Evolutionary conservation across 2,329 filamentous ascomycete species (phyloP).

Genomic region (Fusarium tuaranense): DNA sequence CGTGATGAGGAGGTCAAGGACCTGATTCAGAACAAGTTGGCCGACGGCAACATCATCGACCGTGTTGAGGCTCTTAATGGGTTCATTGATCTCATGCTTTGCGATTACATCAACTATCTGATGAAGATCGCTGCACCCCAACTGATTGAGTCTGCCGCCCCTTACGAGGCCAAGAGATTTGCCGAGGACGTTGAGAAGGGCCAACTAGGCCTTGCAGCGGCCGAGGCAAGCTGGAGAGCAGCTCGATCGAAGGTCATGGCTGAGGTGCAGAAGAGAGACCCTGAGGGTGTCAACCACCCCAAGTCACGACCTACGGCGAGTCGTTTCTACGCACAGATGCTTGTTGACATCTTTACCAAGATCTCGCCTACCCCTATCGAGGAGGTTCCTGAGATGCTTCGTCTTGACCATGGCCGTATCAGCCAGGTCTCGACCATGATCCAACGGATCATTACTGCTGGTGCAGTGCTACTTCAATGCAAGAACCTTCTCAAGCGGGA

Average conservation of each 20-base stretch:
- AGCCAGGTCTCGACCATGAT: slow-evolving; percentile 52
- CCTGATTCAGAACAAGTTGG: slow-evolving; percentile 71
- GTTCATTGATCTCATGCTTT: slow-evolving; percentile 81
- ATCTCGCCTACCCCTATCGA: slow-evolving; percentile 65
- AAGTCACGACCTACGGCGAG: slow-evolving; percentile 73
- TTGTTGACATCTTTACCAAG: slow-evolving; percentile 80
- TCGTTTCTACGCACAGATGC: slow-evolving; percentile 80
- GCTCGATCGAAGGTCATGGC: slow-evolving; percentile 73
- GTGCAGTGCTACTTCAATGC: slow-evolving; percentile 80
- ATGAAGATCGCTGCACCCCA: slow-evolving; percentile 78
- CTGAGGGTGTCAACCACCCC: slow-evolving; percentile 72
- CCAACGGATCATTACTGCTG: slow-evolving; percentile 75
- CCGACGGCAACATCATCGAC: slow-evolving; percentile 75
- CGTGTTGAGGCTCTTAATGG: slow-evolving; percentile 80
- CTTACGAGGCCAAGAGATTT: slow-evolving; percentile 82
- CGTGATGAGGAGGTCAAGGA: slow-evolving; percentile 81
- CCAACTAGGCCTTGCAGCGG: slow-evolving; percentile 65
- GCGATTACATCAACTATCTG: slow-evolving; percentile 87
- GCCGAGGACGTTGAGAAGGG: slow-evolving; percentile 71
- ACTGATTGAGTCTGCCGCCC: slow-evolving; percentile 76
- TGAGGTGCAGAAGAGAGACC: slow-evolving; percentile 76
- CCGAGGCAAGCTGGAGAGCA: slow-evolving; percentile 74
- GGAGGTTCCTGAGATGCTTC: slow-evolving; percentile 78
- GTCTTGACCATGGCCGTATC: slow-evolving; percentile 75
- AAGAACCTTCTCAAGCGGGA: slow-evolving; percentile 88